phyloP scores from a whole-genome alignment of 2,329 filamentous ascomycete genomes.

The Colletotrichum destructivum region DNA sequence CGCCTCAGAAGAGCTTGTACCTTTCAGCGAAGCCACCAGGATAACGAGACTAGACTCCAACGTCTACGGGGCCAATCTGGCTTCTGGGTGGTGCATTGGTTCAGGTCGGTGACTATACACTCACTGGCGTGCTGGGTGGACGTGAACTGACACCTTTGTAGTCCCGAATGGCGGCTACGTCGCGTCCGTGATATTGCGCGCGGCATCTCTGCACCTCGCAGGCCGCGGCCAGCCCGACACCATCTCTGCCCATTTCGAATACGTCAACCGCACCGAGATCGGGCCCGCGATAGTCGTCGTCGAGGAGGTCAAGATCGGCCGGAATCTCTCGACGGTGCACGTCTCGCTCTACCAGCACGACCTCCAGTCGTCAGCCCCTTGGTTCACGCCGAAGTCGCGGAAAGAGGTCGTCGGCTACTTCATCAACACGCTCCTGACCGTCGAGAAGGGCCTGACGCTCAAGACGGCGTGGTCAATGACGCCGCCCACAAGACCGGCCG shows the following conservation, averaged over 20 bases:
- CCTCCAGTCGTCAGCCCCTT: slow-evolving; percentile 52
- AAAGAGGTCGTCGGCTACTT: slow-evolving; percentile 56
- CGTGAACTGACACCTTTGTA: slow-evolving; percentile 36
- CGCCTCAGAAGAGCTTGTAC: slow-evolving; percentile 27
- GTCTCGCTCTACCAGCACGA: slow-evolving; percentile 58
- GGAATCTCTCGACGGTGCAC: slow-evolving; percentile 59
- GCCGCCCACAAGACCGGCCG: slow-evolving; percentile 44
- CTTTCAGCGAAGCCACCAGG: slow-evolving; percentile 45
- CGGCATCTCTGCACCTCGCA: slow-evolving; percentile 53
- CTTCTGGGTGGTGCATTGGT: slow-evolving; percentile 47
- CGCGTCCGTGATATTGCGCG: slow-evolving; percentile 57
- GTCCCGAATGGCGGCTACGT: slow-evolving; percentile 65
- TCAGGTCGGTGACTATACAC: slow-evolving; percentile 35
- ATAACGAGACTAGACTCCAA: slow-evolving; percentile 45
- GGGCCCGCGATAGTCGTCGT: slow-evolving; percentile 57
- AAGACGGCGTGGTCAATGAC: slow-evolving; percentile 33
- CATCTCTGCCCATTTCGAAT: slow-evolving; percentile 59
- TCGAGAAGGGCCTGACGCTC: slow-evolving; percentile 50
- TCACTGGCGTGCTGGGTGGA: not conserved
- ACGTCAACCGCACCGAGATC: slow-evolving; percentile 55
- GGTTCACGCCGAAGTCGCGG: slow-evolving; percentile 52
- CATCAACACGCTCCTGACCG: slow-evolving; percentile 54
- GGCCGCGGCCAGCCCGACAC: slow-evolving; percentile 55
- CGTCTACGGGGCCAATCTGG: slow-evolving; percentile 46
- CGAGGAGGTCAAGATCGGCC: slow-evolving; percentile 59